Conservation (phyloP, 306 rosid species). For the Acacia melanoxylon region DNA sequence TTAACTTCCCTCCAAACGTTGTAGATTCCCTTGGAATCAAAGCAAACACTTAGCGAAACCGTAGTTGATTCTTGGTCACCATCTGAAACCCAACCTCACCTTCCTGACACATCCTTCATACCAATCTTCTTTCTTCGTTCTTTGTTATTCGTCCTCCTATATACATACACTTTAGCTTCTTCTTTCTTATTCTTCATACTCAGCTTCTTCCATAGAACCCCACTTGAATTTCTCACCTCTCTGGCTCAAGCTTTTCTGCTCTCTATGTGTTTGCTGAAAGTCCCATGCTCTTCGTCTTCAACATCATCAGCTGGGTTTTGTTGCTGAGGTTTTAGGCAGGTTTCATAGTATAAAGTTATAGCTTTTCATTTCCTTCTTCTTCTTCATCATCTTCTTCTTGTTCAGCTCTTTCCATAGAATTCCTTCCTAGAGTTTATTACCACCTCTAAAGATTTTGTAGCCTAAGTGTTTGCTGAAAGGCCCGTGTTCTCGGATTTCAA, state of each 20-base stretch:
- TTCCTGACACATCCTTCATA: constrained; percentile 56
- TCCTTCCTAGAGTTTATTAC: constrained; percentile 9
- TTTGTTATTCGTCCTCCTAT: constrained; percentile 32
- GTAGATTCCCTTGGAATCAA: constrained; percentile 73
- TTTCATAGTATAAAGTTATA: background rate
- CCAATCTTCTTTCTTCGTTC: constrained; percentile 37
- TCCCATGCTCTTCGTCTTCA: constrained; percentile 8
- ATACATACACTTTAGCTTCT: constrained; percentile 36
- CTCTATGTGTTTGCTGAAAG: constrained; percentile 17
- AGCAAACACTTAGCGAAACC: constrained; percentile 44
- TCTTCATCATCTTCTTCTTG: background rate
- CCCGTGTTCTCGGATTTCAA: constrained; percentile 16
- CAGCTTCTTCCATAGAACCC: constrained; percentile 12
- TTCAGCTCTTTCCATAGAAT: constrained; percentile 2
- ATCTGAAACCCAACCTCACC: constrained; percentile 82
- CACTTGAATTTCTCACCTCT: constrained; percentile 11
- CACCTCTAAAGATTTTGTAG: background rate
- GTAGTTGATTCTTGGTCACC: constrained; percentile 80
- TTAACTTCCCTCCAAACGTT: constrained; percentile 74
- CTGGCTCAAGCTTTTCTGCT: background rate
- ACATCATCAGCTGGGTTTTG: background rate
- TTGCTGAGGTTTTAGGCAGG: background rate
- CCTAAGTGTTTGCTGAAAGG: constrained; percentile 19
- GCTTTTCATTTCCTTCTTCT: background rate
- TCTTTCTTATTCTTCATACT: background rate